A percentile compares a stretch with the other conserved stretches of the same genome.
Conservation (phyloP, 2,329 filamentous ascomycete genomes). For the Sporothrix euskadiensis region DNA sequence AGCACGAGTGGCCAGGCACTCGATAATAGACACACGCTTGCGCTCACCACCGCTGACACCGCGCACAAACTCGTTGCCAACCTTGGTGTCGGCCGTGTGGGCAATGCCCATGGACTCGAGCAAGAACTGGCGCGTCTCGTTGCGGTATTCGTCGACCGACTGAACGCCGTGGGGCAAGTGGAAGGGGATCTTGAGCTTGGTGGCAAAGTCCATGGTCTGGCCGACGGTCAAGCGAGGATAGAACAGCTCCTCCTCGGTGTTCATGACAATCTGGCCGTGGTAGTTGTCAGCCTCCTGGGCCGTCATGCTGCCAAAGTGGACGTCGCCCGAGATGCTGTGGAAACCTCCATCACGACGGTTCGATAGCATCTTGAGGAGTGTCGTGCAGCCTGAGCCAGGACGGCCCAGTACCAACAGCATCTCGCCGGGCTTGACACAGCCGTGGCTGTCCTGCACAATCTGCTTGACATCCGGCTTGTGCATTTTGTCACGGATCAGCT, state of each 20-base stretch:
- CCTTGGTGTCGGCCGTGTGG: conserved; percentile 80
- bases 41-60: conserved; percentile 76
- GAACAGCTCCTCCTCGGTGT: conserved; percentile 82
- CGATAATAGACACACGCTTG: conserved; percentile 75
- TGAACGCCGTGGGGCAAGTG: conserved; percentile 74
- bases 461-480: conserved; percentile 61
- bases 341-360: conserved; percentile 61
- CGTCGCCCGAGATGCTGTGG: conserved; percentile 60
- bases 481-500: conserved; percentile 54
- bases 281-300: conserved; percentile 73
- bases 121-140: conserved; percentile 58
- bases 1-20: conserved; percentile 75
- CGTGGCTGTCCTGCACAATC: conserved; percentile 63
- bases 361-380: conserved; percentile 68
- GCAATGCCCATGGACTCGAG: conserved; percentile 93
- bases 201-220: conserved; percentile 80
- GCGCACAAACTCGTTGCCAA: conserved; percentile 78
- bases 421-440: conserved; percentile 71
- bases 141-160: conserved; percentile 61
- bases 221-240: conserved; percentile 83
- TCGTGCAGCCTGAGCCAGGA: conserved; percentile 71
- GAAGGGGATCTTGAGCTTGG: conserved; percentile 81
- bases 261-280: conserved; percentile 81
- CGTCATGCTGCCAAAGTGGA: conserved; percentile 73
- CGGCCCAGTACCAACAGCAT: conserved; percentile 83